These are phyloP conservation scores for Phytophthora fragariae DNA, from an alignment of 352 stramenopile species.

Conservation along the genomic window DNA sequence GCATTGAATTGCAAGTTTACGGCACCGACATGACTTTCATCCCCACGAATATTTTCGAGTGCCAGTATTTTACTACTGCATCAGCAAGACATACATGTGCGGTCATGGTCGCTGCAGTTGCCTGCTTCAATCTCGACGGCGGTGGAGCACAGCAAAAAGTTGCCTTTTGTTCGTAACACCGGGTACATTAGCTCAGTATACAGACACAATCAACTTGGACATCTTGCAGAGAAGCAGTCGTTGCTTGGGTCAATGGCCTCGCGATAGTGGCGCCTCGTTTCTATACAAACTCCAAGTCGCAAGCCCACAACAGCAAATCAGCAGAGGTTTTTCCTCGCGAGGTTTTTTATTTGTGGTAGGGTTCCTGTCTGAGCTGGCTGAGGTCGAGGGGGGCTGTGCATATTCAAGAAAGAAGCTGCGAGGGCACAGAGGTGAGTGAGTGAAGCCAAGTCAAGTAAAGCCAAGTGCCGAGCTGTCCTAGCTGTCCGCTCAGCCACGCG, in stretches of 20 bases:
- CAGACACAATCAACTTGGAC: neutral
- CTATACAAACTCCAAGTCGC: conserved; percentile 13
- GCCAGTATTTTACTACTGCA: neutral
- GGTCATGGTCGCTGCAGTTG: neutral
- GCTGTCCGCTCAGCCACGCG: neutral
- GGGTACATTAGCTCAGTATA: neutral
- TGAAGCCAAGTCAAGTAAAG: neutral
- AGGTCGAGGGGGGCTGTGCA: conserved; percentile 31
- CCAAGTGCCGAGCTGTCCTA: neutral
- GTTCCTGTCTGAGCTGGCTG: conserved; percentile 12
- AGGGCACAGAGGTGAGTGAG: conserved; percentile 36
- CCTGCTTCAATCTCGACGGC: neutral
- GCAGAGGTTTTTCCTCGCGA: conserved; percentile 28
- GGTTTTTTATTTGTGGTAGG: conserved; percentile 30
- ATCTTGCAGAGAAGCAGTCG: neutral
- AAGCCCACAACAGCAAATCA: conserved; percentile 36
- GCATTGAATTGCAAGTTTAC: neutral
- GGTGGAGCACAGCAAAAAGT: neutral
- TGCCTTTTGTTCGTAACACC: conserved; percentile 2
- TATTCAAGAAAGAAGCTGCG: conserved; percentile 41
- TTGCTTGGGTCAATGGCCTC: neutral
- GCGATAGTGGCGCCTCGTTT: conserved; percentile 7
- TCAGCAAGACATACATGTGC: neutral
- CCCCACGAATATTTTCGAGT: neutral
- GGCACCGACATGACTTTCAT: neutral